phyloP scores from a whole-genome alignment of 306 rosid species.

The Vicia sativa region DNA sequence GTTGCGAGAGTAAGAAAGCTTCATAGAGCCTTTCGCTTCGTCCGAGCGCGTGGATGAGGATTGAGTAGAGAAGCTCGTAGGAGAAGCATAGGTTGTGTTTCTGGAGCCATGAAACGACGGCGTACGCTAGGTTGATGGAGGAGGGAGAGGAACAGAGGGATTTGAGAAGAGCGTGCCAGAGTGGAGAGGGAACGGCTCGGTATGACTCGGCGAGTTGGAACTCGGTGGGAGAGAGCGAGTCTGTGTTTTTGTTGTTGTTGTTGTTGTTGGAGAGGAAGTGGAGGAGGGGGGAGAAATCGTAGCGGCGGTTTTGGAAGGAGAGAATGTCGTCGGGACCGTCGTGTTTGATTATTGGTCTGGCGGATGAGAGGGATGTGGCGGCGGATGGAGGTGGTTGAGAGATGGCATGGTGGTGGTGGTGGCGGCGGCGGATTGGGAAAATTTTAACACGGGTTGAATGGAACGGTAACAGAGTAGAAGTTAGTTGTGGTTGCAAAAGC shows the following conservation, averaged over 20 bases:
- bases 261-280: slow-evolving; percentile 52
- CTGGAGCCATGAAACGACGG: slow-evolving; percentile 85
- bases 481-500: slow-evolving; percentile 53
- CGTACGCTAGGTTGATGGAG: slow-evolving; percentile 67
- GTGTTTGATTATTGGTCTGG: slow-evolving; percentile 32
- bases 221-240: slow-evolving; percentile 59
- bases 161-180: slow-evolving; percentile 90
- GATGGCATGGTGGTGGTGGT: slow-evolving; percentile 2
- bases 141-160: slow-evolving; percentile 72
- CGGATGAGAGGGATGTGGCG: slow-evolving; percentile 41
- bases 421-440: slow-evolving; percentile 20
- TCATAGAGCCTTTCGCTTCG: slow-evolving; percentile 89
- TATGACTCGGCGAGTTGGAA: slow-evolving; percentile 80
- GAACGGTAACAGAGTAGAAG: slow-evolving; percentile 39
- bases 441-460: slow-evolving; percentile 35
- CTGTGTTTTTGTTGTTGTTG: background rate
- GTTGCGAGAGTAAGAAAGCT: slow-evolving; percentile 82
- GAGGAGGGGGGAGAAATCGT: slow-evolving; percentile 82
- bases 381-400: slow-evolving; percentile 36
- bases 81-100: slow-evolving; percentile 92
- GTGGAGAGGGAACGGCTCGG: slow-evolving; percentile 83
- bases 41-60: slow-evolving; percentile 91
- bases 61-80: slow-evolving; percentile 84
- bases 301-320: slow-evolving; percentile 59
- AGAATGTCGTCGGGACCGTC: slow-evolving; percentile 54